Percentiles rank a stretch among this genome's conserved stretches.
These are phyloP conservation scores for Euphorbia corollata DNA, from an alignment of 441 rosid species.

Conservation along the genomic window DNA sequence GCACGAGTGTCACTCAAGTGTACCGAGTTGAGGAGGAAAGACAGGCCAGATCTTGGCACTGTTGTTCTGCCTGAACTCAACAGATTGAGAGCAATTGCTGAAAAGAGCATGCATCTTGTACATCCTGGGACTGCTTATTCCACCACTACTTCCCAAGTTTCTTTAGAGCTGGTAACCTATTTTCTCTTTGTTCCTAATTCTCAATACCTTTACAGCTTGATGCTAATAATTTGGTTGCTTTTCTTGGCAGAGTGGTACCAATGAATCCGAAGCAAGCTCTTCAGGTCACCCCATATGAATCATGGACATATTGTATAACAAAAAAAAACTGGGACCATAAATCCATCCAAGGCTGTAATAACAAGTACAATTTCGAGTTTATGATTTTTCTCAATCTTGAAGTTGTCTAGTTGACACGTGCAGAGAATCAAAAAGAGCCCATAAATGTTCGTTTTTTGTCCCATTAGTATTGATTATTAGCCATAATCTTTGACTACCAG, in stretches of 20 bases:
- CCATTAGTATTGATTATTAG: background rate
- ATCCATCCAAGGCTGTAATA: background rate
- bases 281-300: background rate
- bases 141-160: constrained; percentile 35
- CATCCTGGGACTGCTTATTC: constrained; percentile 25
- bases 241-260: background rate
- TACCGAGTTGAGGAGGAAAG: constrained; percentile 76
- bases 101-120: constrained; percentile 33
- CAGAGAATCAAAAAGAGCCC: background rate
- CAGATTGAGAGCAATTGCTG: constrained; percentile 58
- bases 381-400: background rate
- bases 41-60: constrained; percentile 75
- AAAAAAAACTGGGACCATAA: background rate
- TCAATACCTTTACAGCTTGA: background rate
- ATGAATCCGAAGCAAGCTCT: constrained; percentile 8
- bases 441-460: background rate
- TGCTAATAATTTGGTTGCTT: background rate
- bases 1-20: constrained; percentile 71
- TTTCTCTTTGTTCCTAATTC: background rate
- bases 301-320: background rate
- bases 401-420: background rate
- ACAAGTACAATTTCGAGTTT: background rate
- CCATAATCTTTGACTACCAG: background rate
- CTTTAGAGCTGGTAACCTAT: constrained; percentile 32
- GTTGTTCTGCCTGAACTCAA: constrained; percentile 67